Conservation (phyloP, 371 early-diverging fungal species). For the Mucor indicus region DNA sequence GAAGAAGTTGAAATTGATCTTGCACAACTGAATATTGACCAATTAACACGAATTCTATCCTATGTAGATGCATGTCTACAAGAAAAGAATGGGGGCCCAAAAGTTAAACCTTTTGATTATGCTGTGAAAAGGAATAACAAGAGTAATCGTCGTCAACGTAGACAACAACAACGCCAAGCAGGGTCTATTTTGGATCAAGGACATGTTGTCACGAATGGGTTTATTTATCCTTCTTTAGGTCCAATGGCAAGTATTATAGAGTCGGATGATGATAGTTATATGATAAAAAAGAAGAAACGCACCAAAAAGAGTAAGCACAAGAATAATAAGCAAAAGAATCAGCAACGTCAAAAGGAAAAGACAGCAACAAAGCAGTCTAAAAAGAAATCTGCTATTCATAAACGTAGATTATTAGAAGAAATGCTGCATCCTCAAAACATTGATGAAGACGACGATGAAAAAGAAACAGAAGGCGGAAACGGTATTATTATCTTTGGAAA, state of each 20-base stretch:
- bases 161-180: background rate
- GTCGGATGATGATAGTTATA: no score
- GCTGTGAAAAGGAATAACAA: background rate
- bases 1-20: slow-evolving; percentile 33
- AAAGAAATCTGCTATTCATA: slow-evolving; percentile 19
- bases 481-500: slow-evolving; percentile 18
- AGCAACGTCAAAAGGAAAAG: background rate
- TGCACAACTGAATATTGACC: slow-evolving; percentile 13
- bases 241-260: slow-evolving; percentile 4
- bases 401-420: slow-evolving; percentile 19
- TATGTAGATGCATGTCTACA: slow-evolving; percentile 27
- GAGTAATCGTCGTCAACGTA: background rate
- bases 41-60: slow-evolving; percentile 16
- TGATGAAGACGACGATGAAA: slow-evolving; percentile 5
- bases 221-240: slow-evolving; percentile 2
- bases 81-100: slow-evolving; percentile 22
- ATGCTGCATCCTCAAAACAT: slow-evolving; percentile 16
- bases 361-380: slow-evolving; percentile 12
- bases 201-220: slow-evolving; percentile 9
- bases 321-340: slow-evolving; percentile 1
- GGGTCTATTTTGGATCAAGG: slow-evolving; percentile 2
- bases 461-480: background rate
- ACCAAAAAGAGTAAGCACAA: background rate
- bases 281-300: no score
- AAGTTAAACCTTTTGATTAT: background rate